Percentiles rank a stretch among this genome's conserved stretches.
Evolutionary conservation across 108 stramenopile genomes (phyloP).

Genomic region (Chaetoceros muelleri): DNA sequence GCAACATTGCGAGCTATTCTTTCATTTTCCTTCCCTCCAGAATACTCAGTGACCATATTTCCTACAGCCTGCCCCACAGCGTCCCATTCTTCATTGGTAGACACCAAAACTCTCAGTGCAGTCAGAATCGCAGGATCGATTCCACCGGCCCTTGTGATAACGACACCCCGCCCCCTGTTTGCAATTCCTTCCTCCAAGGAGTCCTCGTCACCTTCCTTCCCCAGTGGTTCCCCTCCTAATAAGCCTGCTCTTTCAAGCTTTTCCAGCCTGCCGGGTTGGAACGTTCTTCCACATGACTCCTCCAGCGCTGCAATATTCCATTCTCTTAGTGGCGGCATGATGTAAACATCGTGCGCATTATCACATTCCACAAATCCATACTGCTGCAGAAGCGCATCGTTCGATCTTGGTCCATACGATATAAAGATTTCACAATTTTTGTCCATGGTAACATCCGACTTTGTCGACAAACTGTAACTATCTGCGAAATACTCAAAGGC

Average conservation of each 20-base stretch:
- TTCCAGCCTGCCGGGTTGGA: constrained; percentile 57
- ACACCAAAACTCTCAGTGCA: constrained; percentile 65
- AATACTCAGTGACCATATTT: constrained; percentile 49
- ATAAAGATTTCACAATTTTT: constrained; percentile 52
- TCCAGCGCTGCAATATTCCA: constrained; percentile 76
- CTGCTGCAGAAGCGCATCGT: constrained; percentile 86
- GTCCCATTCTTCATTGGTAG: constrained; percentile 65
- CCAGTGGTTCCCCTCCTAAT: constrained; percentile 27
- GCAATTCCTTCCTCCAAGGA: constrained; percentile 18
- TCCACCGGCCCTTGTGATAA: constrained; percentile 54
- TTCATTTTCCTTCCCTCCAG: constrained; percentile 52
- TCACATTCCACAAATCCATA: constrained; percentile 89
- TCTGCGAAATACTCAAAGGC: constrained; percentile 82
- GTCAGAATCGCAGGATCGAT: constrained; percentile 79
- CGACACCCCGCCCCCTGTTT: constrained; percentile 66
- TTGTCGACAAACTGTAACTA: constrained; percentile 57
- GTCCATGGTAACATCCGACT: constrained; percentile 9
- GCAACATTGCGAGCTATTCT: constrained; percentile 45
- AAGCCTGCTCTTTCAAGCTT: constrained; percentile 73
- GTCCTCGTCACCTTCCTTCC: constrained; percentile 6
- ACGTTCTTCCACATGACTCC: constrained; percentile 47
- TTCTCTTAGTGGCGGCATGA: constrained; percentile 75
- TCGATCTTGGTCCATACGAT: constrained; percentile 79
- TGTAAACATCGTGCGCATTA: constrained; percentile 82
- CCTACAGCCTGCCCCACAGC: constrained; percentile 68